Evolutionary conservation across 352 stramenopile genomes (phyloP).

Genomic region (Globisporangium recalcitrans): DNA sequence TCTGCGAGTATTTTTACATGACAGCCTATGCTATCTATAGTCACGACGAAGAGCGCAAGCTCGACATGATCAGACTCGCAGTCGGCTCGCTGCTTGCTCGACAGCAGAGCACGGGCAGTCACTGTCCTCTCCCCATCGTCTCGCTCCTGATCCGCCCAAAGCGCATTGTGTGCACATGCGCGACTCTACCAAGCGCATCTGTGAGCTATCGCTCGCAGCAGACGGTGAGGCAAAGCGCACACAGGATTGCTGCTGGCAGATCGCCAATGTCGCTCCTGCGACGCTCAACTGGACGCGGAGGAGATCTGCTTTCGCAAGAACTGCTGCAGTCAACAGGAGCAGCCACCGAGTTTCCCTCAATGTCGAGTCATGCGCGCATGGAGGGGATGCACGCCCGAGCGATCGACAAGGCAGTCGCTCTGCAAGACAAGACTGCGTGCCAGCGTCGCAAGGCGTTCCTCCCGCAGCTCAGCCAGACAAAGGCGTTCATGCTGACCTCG

Average conservation of each 20-base stretch:
- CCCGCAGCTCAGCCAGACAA: slow-evolving; percentile 18
- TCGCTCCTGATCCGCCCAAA: not conserved
- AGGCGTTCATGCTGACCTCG: slow-evolving; percentile 12
- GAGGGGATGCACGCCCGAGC: slow-evolving; percentile 10
- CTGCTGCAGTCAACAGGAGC: too few relatives aligned
- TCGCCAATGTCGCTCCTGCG: slow-evolving; percentile 15
- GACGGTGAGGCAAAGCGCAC: not conserved
- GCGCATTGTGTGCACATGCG: not conserved
- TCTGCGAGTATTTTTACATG: not conserved
- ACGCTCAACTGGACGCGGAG: slow-evolving; percentile 12
- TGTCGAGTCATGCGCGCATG: slow-evolving; percentile 28
- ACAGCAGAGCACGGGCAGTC: not conserved
- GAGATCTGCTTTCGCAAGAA: slow-evolving; percentile 4
- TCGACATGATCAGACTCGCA: not conserved
- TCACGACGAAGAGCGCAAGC: not conserved
- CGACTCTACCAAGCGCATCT: too few relatives aligned
- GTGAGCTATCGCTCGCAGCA: not conserved
- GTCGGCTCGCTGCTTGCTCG: not conserved
- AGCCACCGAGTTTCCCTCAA: slow-evolving; percentile 15
- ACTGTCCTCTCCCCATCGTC: not conserved
- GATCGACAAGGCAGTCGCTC: not conserved
- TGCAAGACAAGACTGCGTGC: slow-evolving; percentile 2
- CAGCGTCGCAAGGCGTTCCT: slow-evolving; percentile 20
- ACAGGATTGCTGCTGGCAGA: not conserved
- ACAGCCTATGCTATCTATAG: not conserved